phyloP scores from a whole-genome alignment of 2,329 filamentous ascomycete genomes.

The Trichoderma sp. region DNA sequence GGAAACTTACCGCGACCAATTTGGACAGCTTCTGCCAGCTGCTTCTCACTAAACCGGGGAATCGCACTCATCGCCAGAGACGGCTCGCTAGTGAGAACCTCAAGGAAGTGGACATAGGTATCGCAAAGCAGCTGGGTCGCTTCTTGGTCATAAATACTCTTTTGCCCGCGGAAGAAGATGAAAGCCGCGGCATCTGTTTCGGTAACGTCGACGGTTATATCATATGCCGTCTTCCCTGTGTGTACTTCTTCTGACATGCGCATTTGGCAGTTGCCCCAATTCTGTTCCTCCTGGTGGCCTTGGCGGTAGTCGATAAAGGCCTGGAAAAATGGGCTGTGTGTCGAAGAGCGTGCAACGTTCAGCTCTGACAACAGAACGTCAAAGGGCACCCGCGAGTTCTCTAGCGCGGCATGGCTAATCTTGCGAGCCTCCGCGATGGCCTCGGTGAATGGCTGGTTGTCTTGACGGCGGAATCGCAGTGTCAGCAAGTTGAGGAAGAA shows the following conservation, averaged over 20 bases:
- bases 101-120: slow-evolving; percentile 27
- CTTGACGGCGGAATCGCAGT: slow-evolving; percentile 39
- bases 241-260: slow-evolving; percentile 26
- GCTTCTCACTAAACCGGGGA: slow-evolving; percentile 12
- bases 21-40: neutral
- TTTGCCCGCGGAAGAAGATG: slow-evolving; percentile 29
- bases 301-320: slow-evolving; percentile 38
- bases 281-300: slow-evolving; percentile 27
- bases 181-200: slow-evolving; percentile 30
- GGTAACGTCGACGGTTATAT: slow-evolving; percentile 40
- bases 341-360: slow-evolving; percentile 39
- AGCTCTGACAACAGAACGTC: slow-evolving; percentile 49
- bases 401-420: slow-evolving; percentile 39
- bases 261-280: slow-evolving; percentile 25
- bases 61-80: neutral
- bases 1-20: slow-evolving; percentile 17
- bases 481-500: slow-evolving; percentile 48
- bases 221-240: slow-evolving; percentile 30
- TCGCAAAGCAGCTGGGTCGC: slow-evolving; percentile 8
- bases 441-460: slow-evolving; percentile 28
- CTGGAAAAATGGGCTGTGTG: slow-evolving; percentile 52
- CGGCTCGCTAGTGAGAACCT: slow-evolving; percentile 26
- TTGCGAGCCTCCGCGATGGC: slow-evolving; percentile 26
- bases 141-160: slow-evolving; percentile 32
- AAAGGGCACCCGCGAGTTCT: slow-evolving; percentile 49